phyloP scores from a whole-genome alignment of 345 rosid genomes.

The Bruguiera sexangula region DNA sequence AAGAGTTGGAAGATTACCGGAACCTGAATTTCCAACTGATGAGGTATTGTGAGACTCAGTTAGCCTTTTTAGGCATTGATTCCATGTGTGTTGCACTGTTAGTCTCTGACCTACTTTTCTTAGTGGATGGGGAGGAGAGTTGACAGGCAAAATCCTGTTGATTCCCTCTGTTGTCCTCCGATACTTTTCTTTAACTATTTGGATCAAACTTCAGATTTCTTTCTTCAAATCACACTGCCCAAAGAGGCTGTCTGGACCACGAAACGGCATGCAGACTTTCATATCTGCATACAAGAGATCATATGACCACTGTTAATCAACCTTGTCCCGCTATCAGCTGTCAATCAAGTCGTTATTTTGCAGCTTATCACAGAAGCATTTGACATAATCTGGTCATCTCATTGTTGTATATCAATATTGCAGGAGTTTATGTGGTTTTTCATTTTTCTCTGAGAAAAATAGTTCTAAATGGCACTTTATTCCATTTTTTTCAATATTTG shows the following conservation, averaged over 20 bases:
- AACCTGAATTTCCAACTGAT: constrained; percentile 55
- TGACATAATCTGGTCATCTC: not conserved
- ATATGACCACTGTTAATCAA: not conserved
- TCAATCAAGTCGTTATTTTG: not conserved
- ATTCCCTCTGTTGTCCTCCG: not conserved
- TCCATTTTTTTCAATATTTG: not conserved
- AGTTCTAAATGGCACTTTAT: not conserved
- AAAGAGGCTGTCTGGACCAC: not conserved
- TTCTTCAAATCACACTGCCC: not conserved
- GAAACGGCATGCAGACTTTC: not conserved
- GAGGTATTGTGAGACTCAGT: constrained; percentile 40
- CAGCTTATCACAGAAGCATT: not conserved
- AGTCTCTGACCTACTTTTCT: not conserved
- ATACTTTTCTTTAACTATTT: not conserved
- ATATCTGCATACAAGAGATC: not conserved
- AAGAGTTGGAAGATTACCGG: constrained; percentile 68
- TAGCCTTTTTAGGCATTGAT: not conserved
- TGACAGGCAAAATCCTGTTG: not conserved
- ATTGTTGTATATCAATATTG: not conserved
- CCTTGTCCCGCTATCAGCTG: not conserved
- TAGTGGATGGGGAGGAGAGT: too few relatives aligned
- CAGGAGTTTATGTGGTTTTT: not conserved
- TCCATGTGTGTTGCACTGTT: too few relatives aligned
- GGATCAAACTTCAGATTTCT: not conserved
- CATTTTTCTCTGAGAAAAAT: constrained; percentile 1